phyloP scores from a whole-genome alignment of 208 protist species.

The Leishmania arabica region DNA sequence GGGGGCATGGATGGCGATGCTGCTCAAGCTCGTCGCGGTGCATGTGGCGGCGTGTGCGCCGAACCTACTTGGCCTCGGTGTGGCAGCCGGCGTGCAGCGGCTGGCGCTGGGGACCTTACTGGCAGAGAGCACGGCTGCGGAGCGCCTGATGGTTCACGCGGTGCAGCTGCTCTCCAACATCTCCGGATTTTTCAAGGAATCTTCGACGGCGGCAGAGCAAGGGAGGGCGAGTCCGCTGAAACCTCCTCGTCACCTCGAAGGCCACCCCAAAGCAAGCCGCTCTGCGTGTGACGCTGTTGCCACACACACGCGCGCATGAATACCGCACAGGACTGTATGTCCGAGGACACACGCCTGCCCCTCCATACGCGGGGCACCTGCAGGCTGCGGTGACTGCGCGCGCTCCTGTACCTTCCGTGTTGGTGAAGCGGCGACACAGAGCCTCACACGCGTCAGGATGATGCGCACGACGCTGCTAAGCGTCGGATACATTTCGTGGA shows the following conservation, averaged over 20 bases:
- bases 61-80: slow-evolving; percentile 32
- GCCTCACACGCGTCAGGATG: background rate
- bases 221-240: background rate
- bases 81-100: slow-evolving; percentile 49
- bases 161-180: slow-evolving; percentile 50
- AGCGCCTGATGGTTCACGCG: slow-evolving; percentile 31
- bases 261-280: background rate
- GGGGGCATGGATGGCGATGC: slow-evolving; percentile 41
- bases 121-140: slow-evolving; percentile 30
- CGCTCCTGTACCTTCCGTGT: background rate
- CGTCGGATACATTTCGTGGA: background rate
- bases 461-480: background rate
- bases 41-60: slow-evolving; percentile 27
- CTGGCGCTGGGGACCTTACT: slow-evolving; percentile 28
- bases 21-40: slow-evolving; percentile 46
- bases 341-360: background rate
- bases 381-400: background rate
- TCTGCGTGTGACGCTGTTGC: background rate
- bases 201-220: background rate
- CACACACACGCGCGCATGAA: background rate
- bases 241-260: background rate
- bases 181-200: background rate
- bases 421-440: background rate
- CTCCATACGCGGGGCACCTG: background rate
- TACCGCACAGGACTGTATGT: background rate